These are phyloP conservation scores for Aspergillus costaricaensis DNA, from an alignment of 2,329 filamentous ascomycete genomes.

Conservation along the genomic window DNA sequence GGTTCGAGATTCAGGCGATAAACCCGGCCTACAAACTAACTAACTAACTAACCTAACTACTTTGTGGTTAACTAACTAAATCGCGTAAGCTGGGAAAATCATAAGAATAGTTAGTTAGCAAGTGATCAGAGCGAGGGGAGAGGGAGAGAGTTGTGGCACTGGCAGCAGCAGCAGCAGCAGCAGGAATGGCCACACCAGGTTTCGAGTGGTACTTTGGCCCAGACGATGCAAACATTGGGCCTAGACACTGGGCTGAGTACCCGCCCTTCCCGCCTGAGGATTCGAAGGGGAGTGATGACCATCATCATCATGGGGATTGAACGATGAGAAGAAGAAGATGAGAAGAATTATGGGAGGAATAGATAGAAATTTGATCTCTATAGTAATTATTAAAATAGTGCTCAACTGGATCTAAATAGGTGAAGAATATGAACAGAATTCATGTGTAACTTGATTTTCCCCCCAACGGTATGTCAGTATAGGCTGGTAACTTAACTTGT, in stretches of 20 bases:
- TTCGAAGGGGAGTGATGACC: background rate
- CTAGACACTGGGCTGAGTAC: slow-evolving; percentile 18
- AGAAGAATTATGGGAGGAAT: too few species aligned
- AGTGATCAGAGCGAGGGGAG: background rate
- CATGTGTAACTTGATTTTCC: too few species aligned
- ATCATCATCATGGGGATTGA: background rate
- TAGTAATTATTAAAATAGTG: too few species aligned
- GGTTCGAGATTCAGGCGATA: background rate
- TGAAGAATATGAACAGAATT: too few species aligned
- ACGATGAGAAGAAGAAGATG: background rate
- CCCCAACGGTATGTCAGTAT: too few species aligned
- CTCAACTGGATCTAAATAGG: too few species aligned
- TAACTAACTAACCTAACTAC: too few species aligned
- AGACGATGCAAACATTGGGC: slow-evolving; percentile 11
- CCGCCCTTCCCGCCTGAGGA: slow-evolving; percentile 12
- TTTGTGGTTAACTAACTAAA: background rate
- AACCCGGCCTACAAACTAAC: background rate
- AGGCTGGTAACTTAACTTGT: too few species aligned
- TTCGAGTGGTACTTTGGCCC: slow-evolving; percentile 1
- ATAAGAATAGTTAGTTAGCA: background rate
- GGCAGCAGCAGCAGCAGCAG: background rate
- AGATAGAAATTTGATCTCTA: too few species aligned
- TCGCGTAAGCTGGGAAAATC: background rate
- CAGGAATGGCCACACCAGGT: slow-evolving; percentile 1
- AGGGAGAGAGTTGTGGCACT: background rate